These are phyloP conservation scores for Plasmodium ovale DNA, from an alignment of 169 alveolate species.

Conservation along the genomic window DNA sequence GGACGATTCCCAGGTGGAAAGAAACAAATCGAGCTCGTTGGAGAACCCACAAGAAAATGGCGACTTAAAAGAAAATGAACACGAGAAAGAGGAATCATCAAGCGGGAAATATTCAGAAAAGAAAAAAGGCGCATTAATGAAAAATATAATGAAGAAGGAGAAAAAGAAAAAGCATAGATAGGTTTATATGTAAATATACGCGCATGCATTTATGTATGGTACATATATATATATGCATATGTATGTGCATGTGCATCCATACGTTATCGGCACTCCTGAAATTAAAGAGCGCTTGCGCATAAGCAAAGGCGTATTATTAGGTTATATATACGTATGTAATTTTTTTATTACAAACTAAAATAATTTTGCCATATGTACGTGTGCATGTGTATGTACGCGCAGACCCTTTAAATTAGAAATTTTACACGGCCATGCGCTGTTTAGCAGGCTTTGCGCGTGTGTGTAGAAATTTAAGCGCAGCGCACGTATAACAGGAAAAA, in stretches of 20 bases:
- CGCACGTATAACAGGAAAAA: no score
- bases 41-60: background rate
- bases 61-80: background rate
- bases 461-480: background rate
- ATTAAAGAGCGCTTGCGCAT: background rate
- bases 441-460: no score
- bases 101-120: background rate
- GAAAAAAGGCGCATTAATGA: background rate
- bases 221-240: background rate
- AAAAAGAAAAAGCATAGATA: background rate
- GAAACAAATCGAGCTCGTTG: background rate
- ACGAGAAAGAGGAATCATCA: background rate
- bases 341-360: no score
- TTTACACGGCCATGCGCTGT: no score
- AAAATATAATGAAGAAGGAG: background rate
- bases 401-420: no score
- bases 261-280: background rate
- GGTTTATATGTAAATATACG: background rate
- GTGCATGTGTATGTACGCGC: background rate
- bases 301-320: no score
- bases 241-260: background rate
- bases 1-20: background rate
- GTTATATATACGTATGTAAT: background rate
- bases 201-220: background rate
- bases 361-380: no score